Percentiles rank a stretch among this genome's conserved stretches.
These are phyloP conservation scores for Kodamaea derodonti DNA, from an alignment of 1,139 yeast genomes.

Conservation along the genomic window DNA sequence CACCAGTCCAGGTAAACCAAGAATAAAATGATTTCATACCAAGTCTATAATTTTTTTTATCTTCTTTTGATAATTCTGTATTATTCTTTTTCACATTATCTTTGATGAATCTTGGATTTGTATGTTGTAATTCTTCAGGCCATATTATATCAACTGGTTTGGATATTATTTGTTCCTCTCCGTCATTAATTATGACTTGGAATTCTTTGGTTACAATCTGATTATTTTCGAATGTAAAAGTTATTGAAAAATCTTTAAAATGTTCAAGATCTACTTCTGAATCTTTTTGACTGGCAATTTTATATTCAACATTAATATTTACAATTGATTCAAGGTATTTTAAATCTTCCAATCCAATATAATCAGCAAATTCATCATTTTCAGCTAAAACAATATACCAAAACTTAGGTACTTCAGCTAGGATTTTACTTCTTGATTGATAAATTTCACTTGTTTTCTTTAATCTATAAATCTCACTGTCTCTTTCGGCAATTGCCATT, in stretches of 20 bases:
- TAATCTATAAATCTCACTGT: constrained; percentile 49
- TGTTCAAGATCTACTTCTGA: constrained; percentile 20
- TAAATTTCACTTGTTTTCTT: constrained; percentile 49
- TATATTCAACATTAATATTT: constrained; percentile 54
- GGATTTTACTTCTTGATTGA: constrained; percentile 42
- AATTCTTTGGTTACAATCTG: constrained; percentile 50
- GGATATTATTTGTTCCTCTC: constrained; percentile 52
- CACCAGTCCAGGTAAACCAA: constrained; percentile 75
- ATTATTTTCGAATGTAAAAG: constrained; percentile 42
- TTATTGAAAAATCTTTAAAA: constrained; percentile 53
- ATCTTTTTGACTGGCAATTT: constrained; percentile 26
- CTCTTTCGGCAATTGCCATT: constrained; percentile 53
- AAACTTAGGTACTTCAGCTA: constrained; percentile 54
- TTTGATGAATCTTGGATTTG: constrained; percentile 50
- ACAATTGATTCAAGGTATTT: constrained; percentile 59
- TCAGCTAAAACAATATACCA: constrained; percentile 78
- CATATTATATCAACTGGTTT: constrained; percentile 49
- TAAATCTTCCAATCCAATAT: constrained; percentile 61
- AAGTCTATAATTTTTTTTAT: constrained; percentile 56
- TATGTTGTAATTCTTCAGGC: constrained; percentile 54
- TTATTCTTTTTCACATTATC: constrained; percentile 23
- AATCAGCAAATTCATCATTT: constrained; percentile 73
- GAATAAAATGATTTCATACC: constrained; percentile 77
- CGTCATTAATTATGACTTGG: constrained; percentile 40
- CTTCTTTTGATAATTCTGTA: constrained; percentile 38